Evolutionary conservation across 1,284 basidiomycete genomes (phyloP).

Genomic region (Tilletiaria anomala): DNA sequence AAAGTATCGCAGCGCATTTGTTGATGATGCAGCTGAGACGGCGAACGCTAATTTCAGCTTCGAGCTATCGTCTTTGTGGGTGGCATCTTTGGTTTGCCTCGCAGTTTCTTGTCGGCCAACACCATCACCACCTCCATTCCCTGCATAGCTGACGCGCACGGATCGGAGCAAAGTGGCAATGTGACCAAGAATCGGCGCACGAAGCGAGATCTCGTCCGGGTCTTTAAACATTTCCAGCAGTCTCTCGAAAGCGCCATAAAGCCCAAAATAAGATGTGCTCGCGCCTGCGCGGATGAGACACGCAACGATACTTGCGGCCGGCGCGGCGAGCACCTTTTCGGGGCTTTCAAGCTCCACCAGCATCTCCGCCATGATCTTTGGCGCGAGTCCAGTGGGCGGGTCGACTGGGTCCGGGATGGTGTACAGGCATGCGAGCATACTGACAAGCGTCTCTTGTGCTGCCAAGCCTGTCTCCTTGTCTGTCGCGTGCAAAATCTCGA

Average conservation of each 20-base stretch:
- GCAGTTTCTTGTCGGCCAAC: no score
- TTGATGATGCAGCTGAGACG: no score
- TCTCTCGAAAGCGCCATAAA: conserved; percentile 19
- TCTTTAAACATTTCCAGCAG: conserved; percentile 56
- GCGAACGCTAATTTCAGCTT: no score
- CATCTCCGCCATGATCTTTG: conserved; percentile 25
- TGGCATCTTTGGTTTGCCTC: no score
- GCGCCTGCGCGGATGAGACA: conserved; percentile 17
- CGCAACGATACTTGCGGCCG: conserved; percentile 10
- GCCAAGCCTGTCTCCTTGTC: conserved; percentile 15
- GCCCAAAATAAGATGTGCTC: conserved; percentile 14
- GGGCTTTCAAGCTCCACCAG: no score
- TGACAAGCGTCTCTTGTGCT: conserved; percentile 11
- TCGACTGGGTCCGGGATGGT: conserved; percentile 7
- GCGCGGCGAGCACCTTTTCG: conserved; percentile 24
- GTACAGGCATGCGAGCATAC: conserved; percentile 26
- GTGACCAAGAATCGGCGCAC: conserved; percentile 52
- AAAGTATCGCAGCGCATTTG: no score
- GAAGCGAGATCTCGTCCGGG: conserved; percentile 66
- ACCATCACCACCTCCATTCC: no score
- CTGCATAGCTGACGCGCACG: neutral
- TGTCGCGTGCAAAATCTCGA: conserved; percentile 37
- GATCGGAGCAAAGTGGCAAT: conserved; percentile 21
- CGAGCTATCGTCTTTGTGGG: conserved; percentile 5
- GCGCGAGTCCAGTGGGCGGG: conserved; percentile 22